A percentile compares a stretch with the other conserved stretches of the same genome.
phyloP scores from a whole-genome alignment of 2,329 filamentous ascomycete species.

The Exophiala spinifera region DNA sequence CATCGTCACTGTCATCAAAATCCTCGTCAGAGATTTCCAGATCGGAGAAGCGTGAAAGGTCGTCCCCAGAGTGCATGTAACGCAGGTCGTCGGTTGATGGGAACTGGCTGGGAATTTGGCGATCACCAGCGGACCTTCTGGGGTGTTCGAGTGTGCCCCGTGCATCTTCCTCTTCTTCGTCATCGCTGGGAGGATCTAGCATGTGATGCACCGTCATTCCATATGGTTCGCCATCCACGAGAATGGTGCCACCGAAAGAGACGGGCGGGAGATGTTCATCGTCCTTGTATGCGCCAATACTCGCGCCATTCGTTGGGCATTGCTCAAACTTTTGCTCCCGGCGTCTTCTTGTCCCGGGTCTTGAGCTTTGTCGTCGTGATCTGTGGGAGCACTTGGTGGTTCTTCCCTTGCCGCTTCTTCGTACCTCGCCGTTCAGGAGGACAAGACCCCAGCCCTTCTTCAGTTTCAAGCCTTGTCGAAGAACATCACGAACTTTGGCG shows the following conservation, averaged over 20 bases:
- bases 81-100: conserved; percentile 35
- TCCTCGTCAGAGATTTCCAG: conserved; percentile 54
- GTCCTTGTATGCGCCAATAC: conserved; percentile 85
- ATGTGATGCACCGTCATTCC: conserved; percentile 98
- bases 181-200: conserved; percentile 66
- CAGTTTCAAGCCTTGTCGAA: conserved; percentile 57
- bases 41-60: conserved; percentile 39
- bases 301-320: conserved; percentile 78
- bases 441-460: conserved; percentile 57
- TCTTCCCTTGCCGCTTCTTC: conserved; percentile 47
- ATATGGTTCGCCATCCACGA: conserved; percentile 79
- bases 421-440: conserved; percentile 58
- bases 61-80: conserved; percentile 39
- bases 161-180: conserved; percentile 46
- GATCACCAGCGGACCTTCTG: conserved; percentile 44
- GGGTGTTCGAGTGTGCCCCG: conserved; percentile 36
- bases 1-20: conserved; percentile 30
- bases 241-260: conserved; percentile 81
- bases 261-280: conserved; percentile 85
- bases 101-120: conserved; percentile 30
- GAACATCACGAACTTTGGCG: conserved; percentile 55
- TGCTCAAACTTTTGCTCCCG: conserved; percentile 74
- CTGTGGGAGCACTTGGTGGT: conserved; percentile 25
- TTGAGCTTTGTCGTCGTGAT: conserved; percentile 11
- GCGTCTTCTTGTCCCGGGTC: conserved; percentile 15